These are phyloP conservation scores for Leptoxyphium fumago DNA, from an alignment of 2,329 filamentous ascomycete genomes.

Conservation along the genomic window DNA sequence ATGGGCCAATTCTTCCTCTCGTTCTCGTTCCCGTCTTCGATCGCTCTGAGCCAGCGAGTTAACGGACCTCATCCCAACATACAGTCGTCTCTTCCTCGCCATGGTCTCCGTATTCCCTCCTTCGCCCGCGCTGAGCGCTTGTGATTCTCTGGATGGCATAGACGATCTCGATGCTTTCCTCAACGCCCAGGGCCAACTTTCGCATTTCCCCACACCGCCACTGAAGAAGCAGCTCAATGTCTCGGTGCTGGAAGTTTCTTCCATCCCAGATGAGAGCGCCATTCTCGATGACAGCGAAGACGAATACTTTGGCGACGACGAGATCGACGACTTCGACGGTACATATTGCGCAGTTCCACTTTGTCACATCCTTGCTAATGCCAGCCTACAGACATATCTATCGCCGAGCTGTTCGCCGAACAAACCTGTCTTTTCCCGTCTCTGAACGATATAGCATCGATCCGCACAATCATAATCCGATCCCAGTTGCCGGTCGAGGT, in stretches of 20 bases:
- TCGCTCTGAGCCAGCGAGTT: too few relatives aligned
- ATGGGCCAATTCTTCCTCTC: too few relatives aligned
- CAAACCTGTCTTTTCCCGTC: conserved; percentile 3
- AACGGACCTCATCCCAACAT: too few relatives aligned
- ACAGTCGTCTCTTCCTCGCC: neutral
- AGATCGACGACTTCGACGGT: conserved; percentile 4
- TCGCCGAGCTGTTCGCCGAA: conserved; percentile 9
- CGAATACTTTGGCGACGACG: conserved; percentile 1
- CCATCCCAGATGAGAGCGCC: conserved; percentile 6
- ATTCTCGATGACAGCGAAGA: conserved; percentile 5
- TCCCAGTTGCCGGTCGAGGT: conserved; percentile 14
- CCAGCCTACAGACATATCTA: conserved; percentile 5
- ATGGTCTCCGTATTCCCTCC: conserved; percentile 7
- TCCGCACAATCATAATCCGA: conserved; percentile 12
- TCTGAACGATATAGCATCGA: conserved; percentile 5
- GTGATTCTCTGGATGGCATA: conserved; percentile 16
- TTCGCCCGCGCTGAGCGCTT: conserved; percentile 17
- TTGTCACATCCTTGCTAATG: neutral
- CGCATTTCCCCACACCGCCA: conserved; percentile 17
- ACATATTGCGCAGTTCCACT: neutral
- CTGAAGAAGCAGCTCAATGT: conserved; percentile 6
- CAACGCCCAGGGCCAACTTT: conserved; percentile 13
- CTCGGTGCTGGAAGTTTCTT: conserved; percentile 5
- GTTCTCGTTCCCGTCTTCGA: too few relatives aligned
- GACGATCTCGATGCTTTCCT: conserved; percentile 20